phyloP scores from a whole-genome alignment of 306 rosid species.

The Pachyrhizus erosus region DNA sequence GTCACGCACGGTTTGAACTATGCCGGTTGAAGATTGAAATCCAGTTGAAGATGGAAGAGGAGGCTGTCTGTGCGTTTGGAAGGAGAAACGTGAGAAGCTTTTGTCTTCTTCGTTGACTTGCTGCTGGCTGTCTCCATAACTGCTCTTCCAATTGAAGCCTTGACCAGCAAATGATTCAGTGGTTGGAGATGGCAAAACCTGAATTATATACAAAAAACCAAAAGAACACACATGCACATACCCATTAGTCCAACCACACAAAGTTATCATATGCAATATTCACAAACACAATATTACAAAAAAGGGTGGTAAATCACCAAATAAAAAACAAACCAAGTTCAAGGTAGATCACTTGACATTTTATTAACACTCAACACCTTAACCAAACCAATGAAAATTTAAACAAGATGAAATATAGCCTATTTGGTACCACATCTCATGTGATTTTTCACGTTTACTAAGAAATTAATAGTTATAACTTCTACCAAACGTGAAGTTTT shows the following conservation, averaged over 20 bases:
- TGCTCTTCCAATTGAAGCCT: constrained; percentile 65
- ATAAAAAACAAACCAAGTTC: not conserved
- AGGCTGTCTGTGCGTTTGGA: constrained; percentile 64
- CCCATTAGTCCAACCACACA: constrained; percentile 21
- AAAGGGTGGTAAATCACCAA: not conserved
- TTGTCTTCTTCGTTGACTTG: constrained; percentile 59
- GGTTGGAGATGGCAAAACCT: constrained; percentile 92
- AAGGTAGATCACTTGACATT: not conserved
- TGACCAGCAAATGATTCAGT: constrained; percentile 74
- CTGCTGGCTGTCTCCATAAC: constrained; percentile 54
- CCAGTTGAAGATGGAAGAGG: constrained; percentile 58
- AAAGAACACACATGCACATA: not conserved
- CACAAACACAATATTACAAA: constrained; percentile 3
- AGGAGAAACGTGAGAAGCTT: constrained; percentile 66
- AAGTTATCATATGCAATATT: not conserved
- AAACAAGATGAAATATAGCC: not conserved
- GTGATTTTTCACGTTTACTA: not conserved
- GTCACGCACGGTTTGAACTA: constrained; percentile 57
- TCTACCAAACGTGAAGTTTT: not conserved
- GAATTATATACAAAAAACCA: not conserved
- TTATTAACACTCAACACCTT: not conserved
- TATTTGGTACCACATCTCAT: not conserved
- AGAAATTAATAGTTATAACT: not conserved
- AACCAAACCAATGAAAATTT: not conserved
- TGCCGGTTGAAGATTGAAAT: constrained; percentile 40